Conservation (phyloP, 768 basidiomycete genomes). For the Hygrocybe punicea region DNA sequence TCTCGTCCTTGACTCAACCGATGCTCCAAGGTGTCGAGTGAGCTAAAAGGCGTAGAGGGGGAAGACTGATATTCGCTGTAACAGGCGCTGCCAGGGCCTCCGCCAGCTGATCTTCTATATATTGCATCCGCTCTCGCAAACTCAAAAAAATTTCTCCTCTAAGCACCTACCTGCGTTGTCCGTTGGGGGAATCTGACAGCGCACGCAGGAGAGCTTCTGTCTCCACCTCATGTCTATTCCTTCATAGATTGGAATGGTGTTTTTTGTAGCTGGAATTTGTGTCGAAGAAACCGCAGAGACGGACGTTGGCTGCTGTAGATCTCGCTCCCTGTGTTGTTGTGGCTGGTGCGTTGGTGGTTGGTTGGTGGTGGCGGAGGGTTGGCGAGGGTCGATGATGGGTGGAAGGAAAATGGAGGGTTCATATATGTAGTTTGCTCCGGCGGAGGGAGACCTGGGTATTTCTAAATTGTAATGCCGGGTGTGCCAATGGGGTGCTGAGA, state of each 20-base stretch:
- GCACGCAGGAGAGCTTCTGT: constrained; percentile 69
- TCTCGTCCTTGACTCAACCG: constrained; percentile 5
- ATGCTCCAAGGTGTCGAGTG: not conserved
- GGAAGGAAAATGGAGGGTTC: constrained; percentile 80
- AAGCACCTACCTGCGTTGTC: constrained; percentile 55
- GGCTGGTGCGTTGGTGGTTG: not conserved
- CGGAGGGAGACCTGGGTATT: constrained; percentile 19
- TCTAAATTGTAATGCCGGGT: constrained; percentile 33
- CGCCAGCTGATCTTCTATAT: constrained; percentile 30
- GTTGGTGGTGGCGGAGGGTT: not conserved
- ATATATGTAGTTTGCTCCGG: constrained; percentile 34
- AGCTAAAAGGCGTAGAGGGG: not conserved
- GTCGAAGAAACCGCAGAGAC: constrained; percentile 47
- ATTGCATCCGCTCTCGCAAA: constrained; percentile 41
- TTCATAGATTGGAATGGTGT: constrained; percentile 51
- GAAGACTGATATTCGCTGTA: not conserved
- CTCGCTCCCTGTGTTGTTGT: constrained; percentile 18
- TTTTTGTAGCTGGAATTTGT: constrained; percentile 41
- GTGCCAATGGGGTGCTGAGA: constrained; percentile 23
- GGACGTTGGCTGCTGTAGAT: constrained; percentile 71
- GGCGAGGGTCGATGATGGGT: constrained; percentile 57
- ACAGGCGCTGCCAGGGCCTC: not conserved
- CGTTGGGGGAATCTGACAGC: constrained; percentile 73
- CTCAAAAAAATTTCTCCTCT: constrained; percentile 64
- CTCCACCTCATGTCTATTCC: constrained; percentile 66